phyloP scores from a whole-genome alignment of 164 flowering plant species.

The Macadamia integrifolia region DNA sequence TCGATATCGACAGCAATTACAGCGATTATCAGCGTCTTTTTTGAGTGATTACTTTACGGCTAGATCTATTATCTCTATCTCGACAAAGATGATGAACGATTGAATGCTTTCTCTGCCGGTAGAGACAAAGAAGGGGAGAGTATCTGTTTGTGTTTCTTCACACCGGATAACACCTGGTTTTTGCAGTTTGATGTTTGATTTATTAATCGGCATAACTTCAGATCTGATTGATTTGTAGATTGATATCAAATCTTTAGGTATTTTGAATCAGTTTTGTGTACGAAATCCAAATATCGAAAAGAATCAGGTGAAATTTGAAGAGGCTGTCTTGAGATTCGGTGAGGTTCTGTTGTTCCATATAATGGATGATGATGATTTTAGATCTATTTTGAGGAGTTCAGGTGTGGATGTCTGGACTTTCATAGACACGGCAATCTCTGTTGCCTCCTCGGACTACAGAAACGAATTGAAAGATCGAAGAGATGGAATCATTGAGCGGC shows the following conservation, averaged over 20 bases:
- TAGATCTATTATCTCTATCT: not conserved
- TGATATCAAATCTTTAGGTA: not conserved
- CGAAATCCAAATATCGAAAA: not conserved
- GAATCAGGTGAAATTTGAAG: not conserved
- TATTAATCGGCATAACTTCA: not conserved
- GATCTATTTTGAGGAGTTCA: constrained; percentile 49
- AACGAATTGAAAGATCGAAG: constrained; percentile 62
- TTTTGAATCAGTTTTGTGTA: not conserved
- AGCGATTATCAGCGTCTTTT: not conserved
- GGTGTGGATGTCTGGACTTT: constrained; percentile 75
- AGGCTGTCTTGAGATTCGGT: not conserved
- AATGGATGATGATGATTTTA: constrained; percentile 82
- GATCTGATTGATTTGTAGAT: not conserved
- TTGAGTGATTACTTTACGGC: not conserved
- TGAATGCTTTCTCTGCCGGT: not conserved
- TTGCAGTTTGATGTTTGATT: not conserved
- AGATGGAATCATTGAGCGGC: constrained; percentile 68
- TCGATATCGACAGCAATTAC: not conserved
- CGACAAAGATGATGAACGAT: not conserved
- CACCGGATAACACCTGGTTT: not conserved
- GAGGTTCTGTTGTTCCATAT: not conserved
- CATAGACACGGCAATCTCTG: constrained; percentile 73
- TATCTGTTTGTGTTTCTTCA: not conserved
- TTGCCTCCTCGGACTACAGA: constrained; percentile 58
- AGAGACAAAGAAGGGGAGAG: not conserved